Percentiles rank a stretch among this genome's conserved stretches.
Evolutionary conservation across 352 stramenopile species (phyloP).

Genomic region (Globisporangium emineosum): DNA sequence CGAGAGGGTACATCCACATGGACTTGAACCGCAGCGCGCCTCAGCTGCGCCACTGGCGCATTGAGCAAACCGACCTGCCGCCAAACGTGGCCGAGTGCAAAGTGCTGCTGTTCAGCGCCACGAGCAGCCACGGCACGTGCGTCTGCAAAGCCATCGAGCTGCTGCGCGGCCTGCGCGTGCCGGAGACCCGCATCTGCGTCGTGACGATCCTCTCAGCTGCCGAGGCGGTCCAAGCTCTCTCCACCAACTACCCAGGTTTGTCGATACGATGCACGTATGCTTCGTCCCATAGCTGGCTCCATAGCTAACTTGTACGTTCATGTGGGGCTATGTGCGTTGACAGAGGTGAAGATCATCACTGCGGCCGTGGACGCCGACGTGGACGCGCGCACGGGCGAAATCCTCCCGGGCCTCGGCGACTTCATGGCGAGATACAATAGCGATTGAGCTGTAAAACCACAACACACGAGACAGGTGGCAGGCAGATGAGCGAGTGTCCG

Average conservation of each 20-base stretch:
- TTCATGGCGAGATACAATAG: conserved; percentile 47
- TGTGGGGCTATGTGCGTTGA: background rate
- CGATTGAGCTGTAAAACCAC: conserved; percentile 3
- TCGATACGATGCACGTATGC: background rate
- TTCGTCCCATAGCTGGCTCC: too few species aligned
- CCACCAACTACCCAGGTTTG: conserved; percentile 36
- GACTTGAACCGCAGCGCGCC: background rate
- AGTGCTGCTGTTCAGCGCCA: conserved; percentile 35
- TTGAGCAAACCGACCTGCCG: conserved; percentile 36
- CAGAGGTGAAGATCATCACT: conserved; percentile 39
- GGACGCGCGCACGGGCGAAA: conserved; percentile 21
- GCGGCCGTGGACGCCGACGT: conserved; percentile 32
- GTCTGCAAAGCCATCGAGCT: conserved; percentile 40
- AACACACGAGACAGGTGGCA: background rate
- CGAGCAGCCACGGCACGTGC: conserved; percentile 23
- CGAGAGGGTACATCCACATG: conserved; percentile 35
- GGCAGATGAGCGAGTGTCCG: background rate
- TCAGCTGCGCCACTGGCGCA: conserved; percentile 10
- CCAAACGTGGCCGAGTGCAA: conserved; percentile 30
- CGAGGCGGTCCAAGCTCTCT: conserved; percentile 28
- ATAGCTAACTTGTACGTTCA: background rate
- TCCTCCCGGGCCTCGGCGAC: conserved; percentile 35
- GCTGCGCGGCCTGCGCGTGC: conserved; percentile 18
- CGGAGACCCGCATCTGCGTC: conserved; percentile 35
- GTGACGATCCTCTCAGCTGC: conserved; percentile 32